These are phyloP conservation scores for Vaccinium myrtillus DNA, from an alignment of 148 eudicot species.

Conservation along the genomic window DNA sequence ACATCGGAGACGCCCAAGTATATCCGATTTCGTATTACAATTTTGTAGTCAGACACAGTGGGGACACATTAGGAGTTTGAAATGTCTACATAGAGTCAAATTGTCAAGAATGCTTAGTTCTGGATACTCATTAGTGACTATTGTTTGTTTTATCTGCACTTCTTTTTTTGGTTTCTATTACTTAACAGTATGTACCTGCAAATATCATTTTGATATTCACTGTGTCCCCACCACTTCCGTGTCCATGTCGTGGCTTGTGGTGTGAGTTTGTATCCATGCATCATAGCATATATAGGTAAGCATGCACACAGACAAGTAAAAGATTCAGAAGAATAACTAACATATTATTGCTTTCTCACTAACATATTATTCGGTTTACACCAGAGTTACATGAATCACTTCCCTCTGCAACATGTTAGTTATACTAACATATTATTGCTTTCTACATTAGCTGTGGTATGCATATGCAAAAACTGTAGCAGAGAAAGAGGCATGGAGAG, in stretches of 20 bases:
- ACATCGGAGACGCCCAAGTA: background rate
- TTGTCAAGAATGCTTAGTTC: background rate
- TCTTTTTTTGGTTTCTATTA: background rate
- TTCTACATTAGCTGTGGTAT: conserved; percentile 72
- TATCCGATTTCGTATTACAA: background rate
- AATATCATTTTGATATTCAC: background rate
- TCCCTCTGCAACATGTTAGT: background rate
- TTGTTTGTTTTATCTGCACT: background rate
- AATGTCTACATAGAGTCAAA: background rate
- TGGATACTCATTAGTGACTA: background rate
- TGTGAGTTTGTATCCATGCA: background rate
- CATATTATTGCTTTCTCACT: no score
- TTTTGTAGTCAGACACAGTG: background rate
- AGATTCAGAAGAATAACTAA: background rate
- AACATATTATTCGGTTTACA: background rate
- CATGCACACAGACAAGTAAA: background rate
- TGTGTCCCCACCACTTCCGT: background rate
- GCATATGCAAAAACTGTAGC: conserved; percentile 88
- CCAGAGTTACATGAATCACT: conserved; percentile 1
- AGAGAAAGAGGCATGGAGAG: conserved; percentile 79
- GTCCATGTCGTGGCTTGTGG: background rate
- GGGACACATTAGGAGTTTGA: background rate
- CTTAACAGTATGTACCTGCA: background rate
- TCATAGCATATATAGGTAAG: background rate
- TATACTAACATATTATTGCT: background rate